phyloP scores from a whole-genome alignment of 2,329 filamentous ascomycete genomes.

The Colletotrichum graminicola region DNA sequence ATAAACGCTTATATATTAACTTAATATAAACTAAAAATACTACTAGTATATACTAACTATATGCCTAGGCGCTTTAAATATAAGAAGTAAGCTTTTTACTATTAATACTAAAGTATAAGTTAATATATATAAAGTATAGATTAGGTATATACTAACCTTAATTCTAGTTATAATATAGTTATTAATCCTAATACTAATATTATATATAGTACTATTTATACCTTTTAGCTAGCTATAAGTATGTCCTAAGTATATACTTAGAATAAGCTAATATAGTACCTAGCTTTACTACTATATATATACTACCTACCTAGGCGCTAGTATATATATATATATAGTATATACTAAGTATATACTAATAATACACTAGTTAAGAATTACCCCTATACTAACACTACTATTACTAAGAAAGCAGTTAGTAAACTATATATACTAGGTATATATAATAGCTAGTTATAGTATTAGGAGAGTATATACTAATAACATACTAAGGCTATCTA shows the following conservation, averaged over 20 bases:
- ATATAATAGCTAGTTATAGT: too few relatives aligned
- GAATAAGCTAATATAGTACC: too few relatives aligned
- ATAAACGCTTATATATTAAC: background rate
- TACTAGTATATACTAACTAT: background rate
- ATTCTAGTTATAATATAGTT: background rate
- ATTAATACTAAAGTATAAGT: background rate
- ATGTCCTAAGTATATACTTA: too few relatives aligned
- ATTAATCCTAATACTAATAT: background rate
- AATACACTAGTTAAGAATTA: too few relatives aligned
- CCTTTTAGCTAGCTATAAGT: background rate
- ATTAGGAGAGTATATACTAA: background rate
- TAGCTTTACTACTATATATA: too few relatives aligned
- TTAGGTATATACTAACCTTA: background rate
- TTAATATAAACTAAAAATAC: too few relatives aligned
- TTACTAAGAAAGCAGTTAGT: background rate
- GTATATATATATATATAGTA: too few relatives aligned
- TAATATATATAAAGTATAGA: background rate
- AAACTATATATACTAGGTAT: background rate
- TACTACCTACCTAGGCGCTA: too few relatives aligned
- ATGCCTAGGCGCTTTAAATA: background rate
- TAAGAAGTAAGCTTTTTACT: background rate
- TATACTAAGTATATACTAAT: too few relatives aligned
- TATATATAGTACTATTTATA: too few relatives aligned
- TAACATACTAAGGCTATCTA: background rate
- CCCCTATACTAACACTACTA: too few relatives aligned